These are phyloP conservation scores for Ramularia endophylla DNA, from an alignment of 2,329 filamentous ascomycete genomes.

Conservation along the genomic window DNA sequence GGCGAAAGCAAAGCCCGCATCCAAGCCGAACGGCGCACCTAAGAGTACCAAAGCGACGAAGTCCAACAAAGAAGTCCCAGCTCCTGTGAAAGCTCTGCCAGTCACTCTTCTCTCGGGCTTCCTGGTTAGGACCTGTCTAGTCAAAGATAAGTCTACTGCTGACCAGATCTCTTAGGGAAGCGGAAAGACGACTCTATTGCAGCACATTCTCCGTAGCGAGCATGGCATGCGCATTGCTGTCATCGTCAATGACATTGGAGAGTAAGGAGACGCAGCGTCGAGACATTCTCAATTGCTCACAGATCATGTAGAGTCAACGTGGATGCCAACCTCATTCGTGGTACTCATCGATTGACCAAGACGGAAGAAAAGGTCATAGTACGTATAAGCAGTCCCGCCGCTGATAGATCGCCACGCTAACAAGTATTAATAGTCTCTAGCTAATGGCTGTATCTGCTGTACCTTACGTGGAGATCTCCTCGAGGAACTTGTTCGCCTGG, in stretches of 20 bases:
- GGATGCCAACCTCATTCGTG: conserved; percentile 28
- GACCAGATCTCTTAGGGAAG: conserved; percentile 46
- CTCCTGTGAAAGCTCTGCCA: conserved; percentile 39
- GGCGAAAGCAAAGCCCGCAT: conserved; percentile 13
- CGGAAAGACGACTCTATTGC: conserved; percentile 65
- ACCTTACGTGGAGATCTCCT: conserved; percentile 66
- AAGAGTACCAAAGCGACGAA: conserved; percentile 6
- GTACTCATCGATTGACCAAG: conserved; percentile 27
- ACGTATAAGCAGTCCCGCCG: neutral
- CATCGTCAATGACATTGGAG: conserved; percentile 64
- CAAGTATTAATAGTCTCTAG: conserved; percentile 12
- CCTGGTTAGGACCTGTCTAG: conserved; percentile 35
- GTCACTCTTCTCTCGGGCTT: conserved; percentile 59
- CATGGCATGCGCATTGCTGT: conserved; percentile 65
- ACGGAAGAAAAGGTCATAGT: conserved; percentile 30
- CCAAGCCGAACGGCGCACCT: conserved; percentile 9
- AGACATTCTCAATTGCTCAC: neutral
- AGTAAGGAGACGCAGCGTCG: conserved; percentile 11
- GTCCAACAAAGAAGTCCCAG: conserved; percentile 1
- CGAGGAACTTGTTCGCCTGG: conserved; percentile 60
- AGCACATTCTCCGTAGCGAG: conserved; percentile 61
- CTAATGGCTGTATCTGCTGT: conserved; percentile 65
- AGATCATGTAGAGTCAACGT: conserved; percentile 23
- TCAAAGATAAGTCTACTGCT: neutral
- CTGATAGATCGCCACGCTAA: neutral